phyloP scores from a whole-genome alignment of 2,329 filamentous ascomycete genomes.

The Pyrenochaeta sp. region DNA sequence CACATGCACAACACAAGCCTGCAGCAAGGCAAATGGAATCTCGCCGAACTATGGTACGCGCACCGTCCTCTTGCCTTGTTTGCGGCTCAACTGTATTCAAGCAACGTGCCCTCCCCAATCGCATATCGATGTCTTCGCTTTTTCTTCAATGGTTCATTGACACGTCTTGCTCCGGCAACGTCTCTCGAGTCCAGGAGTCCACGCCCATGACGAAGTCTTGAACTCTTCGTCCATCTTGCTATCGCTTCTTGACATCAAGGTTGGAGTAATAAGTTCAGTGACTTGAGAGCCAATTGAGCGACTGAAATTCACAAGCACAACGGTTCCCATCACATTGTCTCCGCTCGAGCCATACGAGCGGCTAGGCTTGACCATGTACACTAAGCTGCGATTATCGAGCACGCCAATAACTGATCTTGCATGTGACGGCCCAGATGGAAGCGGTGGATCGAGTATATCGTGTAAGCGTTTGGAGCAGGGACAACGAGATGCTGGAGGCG shows the following conservation, averaged over 20 bases:
- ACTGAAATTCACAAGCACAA: conserved; percentile 47
- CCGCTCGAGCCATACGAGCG: conserved; percentile 29
- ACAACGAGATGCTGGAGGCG: conserved; percentile 36
- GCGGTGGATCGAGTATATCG: conserved; percentile 41
- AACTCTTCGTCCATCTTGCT: conserved; percentile 11
- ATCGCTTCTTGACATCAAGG: conserved; percentile 6
- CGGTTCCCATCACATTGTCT: conserved; percentile 30
- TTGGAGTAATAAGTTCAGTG: conserved; percentile 1
- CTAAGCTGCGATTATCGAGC: conserved; percentile 43
- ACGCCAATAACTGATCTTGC: conserved; percentile 35
- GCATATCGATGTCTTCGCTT: no score
- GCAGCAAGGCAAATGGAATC: neutral
- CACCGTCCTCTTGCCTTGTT: conserved; percentile 4
- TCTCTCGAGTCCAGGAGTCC: conserved; percentile 10
- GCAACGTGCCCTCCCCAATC: neutral
- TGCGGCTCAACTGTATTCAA: conserved; percentile 4
- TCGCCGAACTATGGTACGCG: conserved; percentile 1
- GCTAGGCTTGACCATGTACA: conserved; percentile 45
- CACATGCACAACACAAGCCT: neutral
- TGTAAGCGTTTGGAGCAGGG: conserved; percentile 42
- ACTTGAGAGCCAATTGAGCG: conserved; percentile 8
- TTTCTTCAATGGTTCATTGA: conserved; percentile 4
- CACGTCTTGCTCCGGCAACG: conserved; percentile 16
- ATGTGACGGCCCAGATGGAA: conserved; percentile 13
- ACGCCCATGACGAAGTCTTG: conserved; percentile 15